Evolutionary conservation across 1,284 basidiomycete genomes (phyloP), one percentile per base, ranked within the genome.

Genomic region (Malassezia globosa): DNA sequence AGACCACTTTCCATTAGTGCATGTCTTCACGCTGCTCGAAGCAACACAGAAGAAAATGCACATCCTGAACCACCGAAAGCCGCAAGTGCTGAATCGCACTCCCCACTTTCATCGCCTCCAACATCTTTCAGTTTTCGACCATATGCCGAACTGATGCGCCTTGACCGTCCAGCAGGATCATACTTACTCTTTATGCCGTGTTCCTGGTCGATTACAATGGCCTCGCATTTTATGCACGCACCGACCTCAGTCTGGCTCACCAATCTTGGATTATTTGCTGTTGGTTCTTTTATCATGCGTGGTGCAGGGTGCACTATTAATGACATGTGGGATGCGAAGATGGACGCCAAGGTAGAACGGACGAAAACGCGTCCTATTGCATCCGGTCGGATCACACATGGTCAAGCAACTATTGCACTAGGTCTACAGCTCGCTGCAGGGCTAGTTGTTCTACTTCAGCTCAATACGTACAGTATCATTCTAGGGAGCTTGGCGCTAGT

Each of bases 251-350:
- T 55, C 0, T 61, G 60, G 31, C 46, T 65, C 35, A 60, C 58
- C 24, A 62, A 68, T 42, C 51, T 87, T 31, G 75, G 79, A 22
- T 76, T 97, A 0, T 97, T 97, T 65, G 90, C 85, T 1, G 73
- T 84, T 3, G 94, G 94, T 0, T 88, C 94, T 0, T 65, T 95
- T 36, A 79, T 97, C 47, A 97, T 97, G 94, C 82, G 94, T 16
- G 89, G 94, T 6, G 94, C 94, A 5, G 94, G 94, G 5, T 99
- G 94, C 72, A 96, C 88, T 0, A 94, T 97, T 65, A 97, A 97
- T 70, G 94, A 99, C 70, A 84, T 99, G 82, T 97, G 94, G 90
- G 94, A 99, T 78, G 78, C 56, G 80, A 86, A 60, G 79, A 57
- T 95, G 50, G 94, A 99, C 75, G 82, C 81, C 64, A 81, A 83